phyloP scores from a whole-genome alignment of 805 yeast species.

The Saturnispora halmiae region DNA sequence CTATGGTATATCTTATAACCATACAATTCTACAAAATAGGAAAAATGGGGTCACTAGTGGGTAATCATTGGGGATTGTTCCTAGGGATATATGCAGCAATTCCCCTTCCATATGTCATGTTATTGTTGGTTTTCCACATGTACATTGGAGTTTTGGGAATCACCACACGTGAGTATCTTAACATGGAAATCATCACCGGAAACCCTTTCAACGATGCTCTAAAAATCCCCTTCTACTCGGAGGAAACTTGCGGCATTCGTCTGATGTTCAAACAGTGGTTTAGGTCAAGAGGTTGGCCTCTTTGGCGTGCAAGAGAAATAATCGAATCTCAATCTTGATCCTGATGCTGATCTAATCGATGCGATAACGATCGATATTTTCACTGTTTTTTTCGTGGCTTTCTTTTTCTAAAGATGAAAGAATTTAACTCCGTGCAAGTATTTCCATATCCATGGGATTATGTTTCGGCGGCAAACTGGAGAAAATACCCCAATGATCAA shows the following conservation, averaged over 20 bases:
- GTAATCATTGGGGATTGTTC: constrained; percentile 38
- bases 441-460: constrained; percentile 89
- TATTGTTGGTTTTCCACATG: constrained; percentile 46
- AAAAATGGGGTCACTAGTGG: constrained; percentile 16
- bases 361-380: too few relatives aligned
- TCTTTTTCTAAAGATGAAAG: constrained; percentile 70
- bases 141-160: constrained; percentile 47
- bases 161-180: constrained; percentile 67
- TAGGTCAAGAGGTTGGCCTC: constrained; percentile 34
- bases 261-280: constrained; percentile 27
- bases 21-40: constrained; percentile 25
- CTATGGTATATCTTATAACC: constrained; percentile 24
- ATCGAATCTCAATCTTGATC: too few relatives aligned
- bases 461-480: constrained; percentile 95
- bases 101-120: constrained; percentile 44
- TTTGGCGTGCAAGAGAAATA: constrained; percentile 6
- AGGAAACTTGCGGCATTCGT: constrained; percentile 28
- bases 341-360: neutral
- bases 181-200: constrained; percentile 29
- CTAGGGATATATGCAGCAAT: constrained; percentile 42
- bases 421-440: constrained; percentile 59
- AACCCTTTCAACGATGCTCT: constrained; percentile 25
- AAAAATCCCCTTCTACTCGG: constrained; percentile 31
- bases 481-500: constrained; percentile 89
- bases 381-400: too few relatives aligned